Percentiles rank a stretch among this genome's conserved stretches.
Evolutionary conservation across 768 basidiomycete genomes (phyloP).

Genomic region (Rhizopogon rudus): DNA sequence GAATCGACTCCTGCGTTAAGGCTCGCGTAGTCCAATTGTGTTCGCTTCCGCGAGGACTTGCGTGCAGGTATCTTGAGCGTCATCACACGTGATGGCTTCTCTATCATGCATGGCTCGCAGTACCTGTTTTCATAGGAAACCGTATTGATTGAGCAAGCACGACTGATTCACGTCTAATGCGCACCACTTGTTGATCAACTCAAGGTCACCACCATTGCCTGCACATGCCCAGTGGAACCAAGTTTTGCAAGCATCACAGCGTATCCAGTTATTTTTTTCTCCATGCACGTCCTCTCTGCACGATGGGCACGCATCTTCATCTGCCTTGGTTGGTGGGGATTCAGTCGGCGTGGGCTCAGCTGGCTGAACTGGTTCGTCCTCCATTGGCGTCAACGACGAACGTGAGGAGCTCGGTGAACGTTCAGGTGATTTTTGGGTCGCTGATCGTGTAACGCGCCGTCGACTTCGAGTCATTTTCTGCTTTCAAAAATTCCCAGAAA

Average conservation of each 20-base stretch:
- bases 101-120: slow-evolving; percentile 57
- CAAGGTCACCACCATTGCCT: slow-evolving; percentile 58
- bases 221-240: slow-evolving; percentile 87
- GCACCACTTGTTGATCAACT: slow-evolving; percentile 71
- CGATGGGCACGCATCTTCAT: slow-evolving; percentile 44
- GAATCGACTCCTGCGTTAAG: slow-evolving; percentile 60
- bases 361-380: slow-evolving; percentile 5
- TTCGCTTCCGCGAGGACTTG: slow-evolving; percentile 74
- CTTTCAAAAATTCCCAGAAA: slow-evolving; percentile 5
- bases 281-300: slow-evolving; percentile 38
- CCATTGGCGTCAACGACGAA: slow-evolving; percentile 22
- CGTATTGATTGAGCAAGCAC: slow-evolving; percentile 12
- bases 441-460: slow-evolving; percentile 38
- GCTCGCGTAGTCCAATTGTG: slow-evolving; percentile 75
- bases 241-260: slow-evolving; percentile 74
- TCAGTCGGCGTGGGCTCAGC: neutral
- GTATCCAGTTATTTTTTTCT: slow-evolving; percentile 75
- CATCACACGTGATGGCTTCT: slow-evolving; percentile 57
- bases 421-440: slow-evolving; percentile 30
- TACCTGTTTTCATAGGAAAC: slow-evolving; percentile 43
- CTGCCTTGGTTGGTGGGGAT: slow-evolving; percentile 9
- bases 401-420: slow-evolving; percentile 25
- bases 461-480: slow-evolving; percentile 38
- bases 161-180: slow-evolving; percentile 7
- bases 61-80: slow-evolving; percentile 75